Base-by-base conservation (phyloP, 805 yeast genomes). In the Kodamaea laetipori region DNA sequence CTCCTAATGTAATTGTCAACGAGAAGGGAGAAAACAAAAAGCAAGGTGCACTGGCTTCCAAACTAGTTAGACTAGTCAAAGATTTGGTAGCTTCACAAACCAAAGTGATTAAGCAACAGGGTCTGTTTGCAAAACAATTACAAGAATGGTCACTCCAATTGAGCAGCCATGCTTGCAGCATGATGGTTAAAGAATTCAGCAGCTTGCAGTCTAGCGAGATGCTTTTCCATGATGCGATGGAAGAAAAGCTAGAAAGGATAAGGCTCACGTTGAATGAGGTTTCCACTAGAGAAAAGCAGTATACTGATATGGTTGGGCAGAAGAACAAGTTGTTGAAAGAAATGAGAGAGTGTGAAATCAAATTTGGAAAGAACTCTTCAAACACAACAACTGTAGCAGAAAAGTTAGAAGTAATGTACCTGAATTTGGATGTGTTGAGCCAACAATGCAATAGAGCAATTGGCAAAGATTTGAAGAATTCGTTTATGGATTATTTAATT, bases 351-450 rank as follows among this genome's bases (percentile, higher is more conserved):
- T 64, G 66, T 33, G 80, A 76, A 46, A 61, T 71, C 31, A 59
- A 50, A 31, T 56, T 50, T 46, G 83, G 82, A 3, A 73, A 61
- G 2, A 61, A 71, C 38, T 69, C 74, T 21, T 69, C 74, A 12
- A 60, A 58, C 6, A 68, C 78, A 0, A 58, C 71, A 11, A 55
- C 77, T 13, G 58, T 75, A 1, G 66, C 64, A 44, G 86, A 81
- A 52, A 66, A 69, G 41, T 55, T 80, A 25, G 85, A 80, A 54
- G 80, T 76, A 48, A 60, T 73, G 43, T 67, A 69, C 33, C 69
- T 73, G 47, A 71, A 78, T 27, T 64, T 77, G n/a, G 77, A 71
- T 43, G 75, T 80, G 16, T 76, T 77, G 5, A 76, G 76, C 46
- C 74, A 68, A 23, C 85, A 81, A 53, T 66, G 72, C 37, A 61